Conservation (phyloP, 2,329 filamentous ascomycete species). For the Monascus ruber region DNA sequence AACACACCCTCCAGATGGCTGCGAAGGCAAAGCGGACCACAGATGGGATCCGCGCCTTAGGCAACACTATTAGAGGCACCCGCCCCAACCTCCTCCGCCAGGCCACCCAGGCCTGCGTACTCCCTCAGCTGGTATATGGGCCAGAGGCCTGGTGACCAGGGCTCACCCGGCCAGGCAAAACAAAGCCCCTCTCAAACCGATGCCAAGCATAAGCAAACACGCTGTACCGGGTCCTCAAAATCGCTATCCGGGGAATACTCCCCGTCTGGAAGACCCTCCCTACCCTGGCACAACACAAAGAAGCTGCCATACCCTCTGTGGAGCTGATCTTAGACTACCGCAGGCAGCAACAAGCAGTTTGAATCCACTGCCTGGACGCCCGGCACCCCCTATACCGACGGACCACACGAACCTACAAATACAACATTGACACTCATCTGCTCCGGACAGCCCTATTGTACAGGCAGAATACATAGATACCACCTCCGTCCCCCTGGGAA, state of each 20-base stretch:
- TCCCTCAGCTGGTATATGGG: constrained; percentile 1
- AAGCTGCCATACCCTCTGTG: not conserved
- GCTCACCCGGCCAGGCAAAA: not conserved
- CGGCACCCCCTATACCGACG: constrained; percentile 10
- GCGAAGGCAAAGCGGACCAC: constrained; percentile 3
- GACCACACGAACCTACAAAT: too few species aligned
- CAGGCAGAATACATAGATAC: too few species aligned
- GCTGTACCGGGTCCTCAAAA: not conserved
- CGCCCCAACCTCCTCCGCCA: not conserved
- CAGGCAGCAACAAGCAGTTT: not conserved
- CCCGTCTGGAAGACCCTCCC: not conserved
- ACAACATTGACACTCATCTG: too few species aligned
- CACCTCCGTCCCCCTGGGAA: too few species aligned
- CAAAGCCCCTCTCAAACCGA: not conserved
- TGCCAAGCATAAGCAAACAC: too few species aligned
- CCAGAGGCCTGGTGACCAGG: constrained; percentile 5
- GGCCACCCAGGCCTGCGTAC: constrained; percentile 1
- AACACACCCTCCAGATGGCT: not conserved
- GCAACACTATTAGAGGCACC: constrained; percentile 1
- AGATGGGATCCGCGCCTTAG: not conserved
- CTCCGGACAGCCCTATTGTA: too few species aligned
- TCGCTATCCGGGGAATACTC: not conserved
- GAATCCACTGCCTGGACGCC: constrained; percentile 7
- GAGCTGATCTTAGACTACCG: not conserved
- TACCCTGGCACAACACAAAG: not conserved